Evolutionary conservation across 208 protist genomes (phyloP), one percentile per base, ranked within the genome.

Genomic region (Leishmania tropica): DNA sequence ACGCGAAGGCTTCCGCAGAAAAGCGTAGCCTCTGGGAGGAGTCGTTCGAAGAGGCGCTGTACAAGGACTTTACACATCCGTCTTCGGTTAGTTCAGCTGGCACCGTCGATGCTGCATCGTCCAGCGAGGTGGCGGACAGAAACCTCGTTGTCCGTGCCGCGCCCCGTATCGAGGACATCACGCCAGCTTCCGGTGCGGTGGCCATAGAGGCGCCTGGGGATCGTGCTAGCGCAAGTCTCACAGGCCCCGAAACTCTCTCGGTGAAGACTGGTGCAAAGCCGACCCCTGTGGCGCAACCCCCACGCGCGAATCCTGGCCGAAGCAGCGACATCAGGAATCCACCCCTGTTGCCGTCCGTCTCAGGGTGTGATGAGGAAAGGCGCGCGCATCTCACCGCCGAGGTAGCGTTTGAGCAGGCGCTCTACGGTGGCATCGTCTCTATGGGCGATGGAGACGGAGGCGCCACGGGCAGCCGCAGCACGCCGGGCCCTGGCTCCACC

Each of bases 11-110:
- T 2, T 48, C 42, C 11, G 6, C 47, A 31, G 47, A 71, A 28
- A 6, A 58, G 31, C 45, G 7, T 40, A 85, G 70, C 42, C 58
- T 68, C 3, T 37, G 54, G 4, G 81, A 85, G 24, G 58, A 42
- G 2, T 71, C 76, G 5, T 85, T 85, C 45, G 81, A 85, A 2
- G 76, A 77, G 28, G 81, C 76, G 48, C 78, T 85, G 37, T 67
- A 75, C 13, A 78, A 42, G 21, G 76, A 28, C 60, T 67, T 77
- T 28, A 24, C 71, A 3, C 81, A 31, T 35, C 71, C 42, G 19
- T 70, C 80, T 28, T 6, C 35, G 8, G 24, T 42, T 10, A 3
- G 15, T n/a, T 15, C n/a, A 35, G 17, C 65, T 7, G 78, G 53
- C 40, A 11, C 10, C 47, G 11, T 31, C 11, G 5, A 47, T 28